A percentile compares a stretch with the other conserved stretches of the same genome.
These are phyloP conservation scores for Tricholoma sp. DNA, from an alignment of 768 basidiomycete species.

Conservation along the genomic window DNA sequence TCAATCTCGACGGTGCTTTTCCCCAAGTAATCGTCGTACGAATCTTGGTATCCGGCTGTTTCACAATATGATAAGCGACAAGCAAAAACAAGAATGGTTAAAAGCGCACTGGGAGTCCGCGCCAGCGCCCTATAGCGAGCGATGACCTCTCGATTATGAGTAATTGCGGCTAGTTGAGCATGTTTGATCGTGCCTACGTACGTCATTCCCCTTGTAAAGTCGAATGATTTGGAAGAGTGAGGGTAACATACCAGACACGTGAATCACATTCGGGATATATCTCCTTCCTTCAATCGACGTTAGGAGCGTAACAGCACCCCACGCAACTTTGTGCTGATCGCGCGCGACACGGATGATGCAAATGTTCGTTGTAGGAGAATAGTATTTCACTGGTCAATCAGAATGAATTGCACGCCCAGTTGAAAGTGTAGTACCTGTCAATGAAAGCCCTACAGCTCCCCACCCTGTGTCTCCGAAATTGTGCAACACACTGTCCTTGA, in stretches of 20 bases:
- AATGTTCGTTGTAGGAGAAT: slow-evolving; percentile 75
- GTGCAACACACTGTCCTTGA: slow-evolving; percentile 61
- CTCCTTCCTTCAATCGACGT: slow-evolving; percentile 44
- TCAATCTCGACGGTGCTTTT: slow-evolving; percentile 59
- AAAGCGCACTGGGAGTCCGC: slow-evolving; percentile 43
- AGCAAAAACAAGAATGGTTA: not conserved
- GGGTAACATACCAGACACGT: slow-evolving; percentile 63
- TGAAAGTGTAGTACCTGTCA: slow-evolving; percentile 45
- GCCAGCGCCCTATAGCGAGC: slow-evolving; percentile 57
- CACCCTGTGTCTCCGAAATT: slow-evolving; percentile 86
- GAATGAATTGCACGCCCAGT: slow-evolving; percentile 1
- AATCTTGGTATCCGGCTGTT: slow-evolving; percentile 54
- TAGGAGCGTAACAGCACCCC: slow-evolving; percentile 74
- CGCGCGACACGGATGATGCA: slow-evolving; percentile 84
- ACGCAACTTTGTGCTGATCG: slow-evolving; percentile 73
- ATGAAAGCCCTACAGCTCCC: slow-evolving; percentile 70
- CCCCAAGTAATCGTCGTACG: slow-evolving; percentile 53
- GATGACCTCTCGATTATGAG: slow-evolving; percentile 66
- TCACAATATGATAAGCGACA: not conserved
- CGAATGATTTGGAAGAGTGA: slow-evolving; percentile 19
- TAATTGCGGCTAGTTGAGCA: slow-evolving; percentile 69
- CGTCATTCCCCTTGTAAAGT: not conserved
- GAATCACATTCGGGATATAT: slow-evolving; percentile 73
- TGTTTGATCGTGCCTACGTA: slow-evolving; percentile 41
- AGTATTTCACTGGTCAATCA: slow-evolving; percentile 74